A percentile compares a stretch with the other conserved stretches of the same genome.
These are phyloP conservation scores for Juglanconis sp. DNA, from an alignment of 2,329 filamentous ascomycete genomes.

Conservation along the genomic window DNA sequence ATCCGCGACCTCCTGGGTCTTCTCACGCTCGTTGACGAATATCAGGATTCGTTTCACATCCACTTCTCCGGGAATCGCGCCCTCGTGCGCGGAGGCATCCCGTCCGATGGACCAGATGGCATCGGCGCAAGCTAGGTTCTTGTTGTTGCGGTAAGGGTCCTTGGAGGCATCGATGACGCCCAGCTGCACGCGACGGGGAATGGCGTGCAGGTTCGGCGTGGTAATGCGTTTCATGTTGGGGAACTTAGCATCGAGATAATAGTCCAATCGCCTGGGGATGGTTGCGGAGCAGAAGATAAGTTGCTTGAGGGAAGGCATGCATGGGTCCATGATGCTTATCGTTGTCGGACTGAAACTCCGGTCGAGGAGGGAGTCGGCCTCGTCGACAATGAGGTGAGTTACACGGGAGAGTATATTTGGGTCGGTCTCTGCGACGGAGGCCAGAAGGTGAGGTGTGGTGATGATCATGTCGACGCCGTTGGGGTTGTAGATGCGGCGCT, in stretches of 20 bases:
- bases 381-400: conserved; percentile 83
- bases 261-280: conserved; percentile 86
- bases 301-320: conserved; percentile 77
- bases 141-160: conserved; percentile 92
- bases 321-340: conserved; percentile 75
- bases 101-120: conserved; percentile 91
- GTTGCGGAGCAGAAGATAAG: conserved; percentile 93
- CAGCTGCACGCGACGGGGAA: conserved; percentile 89
- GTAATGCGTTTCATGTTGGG: conserved; percentile 82
- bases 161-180: conserved; percentile 89
- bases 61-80: conserved; percentile 50
- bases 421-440: conserved; percentile 82
- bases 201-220: conserved; percentile 93
- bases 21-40: conserved; percentile 95
- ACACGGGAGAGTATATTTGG: conserved; percentile 93
- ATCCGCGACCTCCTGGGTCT: conserved; percentile 73
- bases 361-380: conserved; percentile 94
- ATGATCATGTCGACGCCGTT: conserved; percentile 82
- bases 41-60: conserved; percentile 85
- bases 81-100: conserved; percentile 60
- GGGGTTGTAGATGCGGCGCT: conserved; percentile 77
- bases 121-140: conserved; percentile 88
- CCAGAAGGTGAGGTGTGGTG: conserved; percentile 83
- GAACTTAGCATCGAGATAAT: conserved; percentile 75
- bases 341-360: conserved; percentile 86